phyloP scores from a whole-genome alignment of 2,329 filamentous ascomycete genomes.

The Ophidiomyces ophidiicola region DNA sequence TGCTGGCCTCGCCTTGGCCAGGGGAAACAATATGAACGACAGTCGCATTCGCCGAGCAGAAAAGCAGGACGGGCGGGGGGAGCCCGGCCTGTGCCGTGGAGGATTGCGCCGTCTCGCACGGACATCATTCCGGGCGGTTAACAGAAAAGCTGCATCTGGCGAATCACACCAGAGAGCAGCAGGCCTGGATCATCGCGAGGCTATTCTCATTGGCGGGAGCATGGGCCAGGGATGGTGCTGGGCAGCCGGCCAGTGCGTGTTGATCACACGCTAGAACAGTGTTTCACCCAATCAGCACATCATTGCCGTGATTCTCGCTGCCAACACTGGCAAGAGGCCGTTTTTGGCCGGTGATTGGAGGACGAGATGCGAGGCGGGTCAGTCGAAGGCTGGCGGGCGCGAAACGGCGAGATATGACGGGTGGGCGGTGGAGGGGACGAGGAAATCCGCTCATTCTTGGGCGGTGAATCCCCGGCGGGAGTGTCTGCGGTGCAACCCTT shows the following conservation, averaged over 20 bases:
- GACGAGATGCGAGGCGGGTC: no score
- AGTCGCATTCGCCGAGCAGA: neutral
- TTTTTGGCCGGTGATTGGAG: constrained; percentile 2
- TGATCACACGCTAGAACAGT: constrained; percentile 5
- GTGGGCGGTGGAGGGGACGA: no score
- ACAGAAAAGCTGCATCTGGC: neutral
- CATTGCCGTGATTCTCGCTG: neutral
- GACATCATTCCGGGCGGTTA: constrained; percentile 11
- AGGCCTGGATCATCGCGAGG: neutral
- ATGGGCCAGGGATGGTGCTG: neutral
- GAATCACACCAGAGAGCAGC: constrained; percentile 3
- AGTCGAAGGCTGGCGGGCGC: no score
- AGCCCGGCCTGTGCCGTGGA: neutral
- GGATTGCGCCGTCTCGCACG: no score
- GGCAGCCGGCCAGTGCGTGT: neutral
- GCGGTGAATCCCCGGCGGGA: no score
- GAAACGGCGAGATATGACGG: no score
- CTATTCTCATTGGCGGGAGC: neutral
- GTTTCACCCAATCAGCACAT: constrained; percentile 3
- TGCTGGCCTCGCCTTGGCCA: neutral
- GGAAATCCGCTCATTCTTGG: no score
- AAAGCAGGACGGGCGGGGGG: neutral
- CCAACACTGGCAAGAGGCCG: constrained; percentile 1
- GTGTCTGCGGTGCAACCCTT: no score
- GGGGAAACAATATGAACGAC: neutral